These are phyloP conservation scores for Nitzschia inconspicua DNA, from an alignment of 108 stramenopile genomes.

Conservation along the genomic window DNA sequence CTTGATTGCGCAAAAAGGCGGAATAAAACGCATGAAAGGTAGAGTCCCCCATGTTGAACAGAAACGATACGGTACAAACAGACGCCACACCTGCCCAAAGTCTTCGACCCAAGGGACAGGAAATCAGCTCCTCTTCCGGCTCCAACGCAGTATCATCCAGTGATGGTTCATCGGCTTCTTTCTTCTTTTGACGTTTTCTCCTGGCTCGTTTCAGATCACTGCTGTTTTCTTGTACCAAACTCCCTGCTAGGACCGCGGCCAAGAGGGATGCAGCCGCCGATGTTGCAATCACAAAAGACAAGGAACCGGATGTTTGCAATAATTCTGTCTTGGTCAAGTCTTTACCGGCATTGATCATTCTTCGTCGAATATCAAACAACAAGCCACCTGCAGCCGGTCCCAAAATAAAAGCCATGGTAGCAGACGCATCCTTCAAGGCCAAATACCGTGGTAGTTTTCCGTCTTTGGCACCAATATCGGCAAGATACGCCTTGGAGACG, in stretches of 20 bases:
- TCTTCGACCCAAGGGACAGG: constrained; percentile 64
- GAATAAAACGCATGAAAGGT: constrained; percentile 81
- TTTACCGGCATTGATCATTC: constrained; percentile 3
- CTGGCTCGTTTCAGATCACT: background rate
- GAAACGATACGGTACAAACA: constrained; percentile 56
- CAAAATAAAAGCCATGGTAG: constrained; percentile 69
- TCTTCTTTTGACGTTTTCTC: background rate
- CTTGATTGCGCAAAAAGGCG: constrained; percentile 48
- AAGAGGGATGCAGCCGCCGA: constrained; percentile 57
- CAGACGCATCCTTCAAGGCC: constrained; percentile 70
- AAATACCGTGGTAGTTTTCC: constrained; percentile 46
- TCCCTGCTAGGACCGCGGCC: constrained; percentile 39
- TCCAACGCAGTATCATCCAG: background rate
- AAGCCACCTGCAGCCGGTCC: constrained; percentile 72
- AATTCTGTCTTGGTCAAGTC: constrained; percentile 8
- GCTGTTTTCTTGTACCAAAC: constrained; percentile 31
- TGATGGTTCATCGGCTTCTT: background rate
- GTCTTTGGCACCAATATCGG: constrained; percentile 57
- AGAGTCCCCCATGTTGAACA: constrained; percentile 71
- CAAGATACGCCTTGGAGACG: constrained; percentile 77
- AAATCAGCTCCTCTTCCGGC: constrained; percentile 32
- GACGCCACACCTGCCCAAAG: constrained; percentile 77
- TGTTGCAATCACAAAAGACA: constrained; percentile 58
- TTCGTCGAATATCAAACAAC: constrained; percentile 35
- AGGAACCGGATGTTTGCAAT: constrained; percentile 15